These are phyloP conservation scores for Talaromyces thailandensis DNA, from an alignment of 495 filamentous ascomycete genomes.

Conservation along the genomic window DNA sequence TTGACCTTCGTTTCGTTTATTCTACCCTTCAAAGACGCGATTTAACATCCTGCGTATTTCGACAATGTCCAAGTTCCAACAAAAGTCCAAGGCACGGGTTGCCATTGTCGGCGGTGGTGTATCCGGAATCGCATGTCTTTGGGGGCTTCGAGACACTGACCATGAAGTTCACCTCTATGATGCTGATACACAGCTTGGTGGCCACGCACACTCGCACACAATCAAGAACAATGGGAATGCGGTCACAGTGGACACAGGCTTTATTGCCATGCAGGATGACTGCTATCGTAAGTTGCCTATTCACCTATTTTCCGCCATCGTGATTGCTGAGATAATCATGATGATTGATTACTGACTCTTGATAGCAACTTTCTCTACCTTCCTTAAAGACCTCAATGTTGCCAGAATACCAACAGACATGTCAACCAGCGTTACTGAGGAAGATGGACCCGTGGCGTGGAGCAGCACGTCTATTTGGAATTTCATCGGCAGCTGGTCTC, in stretches of 20 bases:
- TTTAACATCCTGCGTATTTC: neutral
- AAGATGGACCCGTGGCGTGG: neutral
- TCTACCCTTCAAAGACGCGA: neutral
- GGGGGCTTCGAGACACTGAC: neutral
- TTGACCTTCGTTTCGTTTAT: neutral
- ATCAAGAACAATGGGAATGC: neutral
- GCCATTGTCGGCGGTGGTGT: conserved; percentile 1
- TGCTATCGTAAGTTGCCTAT: neutral
- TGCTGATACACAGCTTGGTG: neutral
- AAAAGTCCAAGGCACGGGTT: neutral
- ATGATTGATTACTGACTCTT: neutral
- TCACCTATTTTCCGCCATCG: too few relatives aligned
- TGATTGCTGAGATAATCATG: too few relatives aligned
- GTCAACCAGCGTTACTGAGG: neutral
- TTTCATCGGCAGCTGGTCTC: neutral
- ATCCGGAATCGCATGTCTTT: neutral
- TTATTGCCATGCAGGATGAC: neutral
- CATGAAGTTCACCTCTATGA: neutral
- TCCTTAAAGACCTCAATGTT: neutral
- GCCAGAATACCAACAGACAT: neutral
- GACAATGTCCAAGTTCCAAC: neutral
- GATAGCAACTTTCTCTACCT: neutral
- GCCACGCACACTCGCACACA: neutral
- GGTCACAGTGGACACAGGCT: neutral
- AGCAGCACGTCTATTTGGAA: neutral